A percentile compares a stretch with the other conserved stretches of the same genome.
Conservation (phyloP, 768 basidiomycete genomes). For the Coprinopsis sp. region DNA sequence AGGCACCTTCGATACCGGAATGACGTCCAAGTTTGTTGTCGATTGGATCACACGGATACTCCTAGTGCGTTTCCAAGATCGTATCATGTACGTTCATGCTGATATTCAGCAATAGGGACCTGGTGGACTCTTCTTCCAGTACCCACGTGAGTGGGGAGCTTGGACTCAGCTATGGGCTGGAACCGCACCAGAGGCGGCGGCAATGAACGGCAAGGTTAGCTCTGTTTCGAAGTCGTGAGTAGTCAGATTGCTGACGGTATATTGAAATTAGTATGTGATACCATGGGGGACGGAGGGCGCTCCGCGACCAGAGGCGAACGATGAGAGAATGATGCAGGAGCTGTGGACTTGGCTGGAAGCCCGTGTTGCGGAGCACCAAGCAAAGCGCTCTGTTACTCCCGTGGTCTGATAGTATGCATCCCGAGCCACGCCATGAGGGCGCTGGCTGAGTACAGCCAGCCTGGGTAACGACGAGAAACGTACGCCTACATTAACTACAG, state of each 20-base stretch:
- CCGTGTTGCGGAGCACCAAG: slow-evolving; percentile 21
- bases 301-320: slow-evolving; percentile 24
- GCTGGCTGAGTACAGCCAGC: too few species aligned
- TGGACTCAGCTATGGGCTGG: slow-evolving; percentile 39
- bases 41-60: neutral
- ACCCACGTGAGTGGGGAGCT: slow-evolving; percentile 26
- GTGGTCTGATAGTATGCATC: too few species aligned
- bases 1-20: neutral
- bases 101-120: too few species aligned
- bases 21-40: neutral
- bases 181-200: slow-evolving; percentile 26
- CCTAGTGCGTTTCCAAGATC: neutral
- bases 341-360: slow-evolving; percentile 46
- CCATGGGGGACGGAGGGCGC: slow-evolving; percentile 41
- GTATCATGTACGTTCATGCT: neutral
- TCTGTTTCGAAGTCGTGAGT: neutral
- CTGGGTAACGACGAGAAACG: too few species aligned
- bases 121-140: slow-evolving; percentile 12
- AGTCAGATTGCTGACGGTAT: neutral
- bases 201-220: slow-evolving; percentile 29
- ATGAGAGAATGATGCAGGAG: slow-evolving; percentile 27
- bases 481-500: too few species aligned
- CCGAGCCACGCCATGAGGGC: too few species aligned
- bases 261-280: slow-evolving; percentile 46
- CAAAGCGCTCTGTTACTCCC: too few species aligned